Percentiles rank a stretch among this genome's conserved stretches.
Evolutionary conservation across 1,284 basidiomycete species (phyloP).

Genomic region (Ganoderma boninense): DNA sequence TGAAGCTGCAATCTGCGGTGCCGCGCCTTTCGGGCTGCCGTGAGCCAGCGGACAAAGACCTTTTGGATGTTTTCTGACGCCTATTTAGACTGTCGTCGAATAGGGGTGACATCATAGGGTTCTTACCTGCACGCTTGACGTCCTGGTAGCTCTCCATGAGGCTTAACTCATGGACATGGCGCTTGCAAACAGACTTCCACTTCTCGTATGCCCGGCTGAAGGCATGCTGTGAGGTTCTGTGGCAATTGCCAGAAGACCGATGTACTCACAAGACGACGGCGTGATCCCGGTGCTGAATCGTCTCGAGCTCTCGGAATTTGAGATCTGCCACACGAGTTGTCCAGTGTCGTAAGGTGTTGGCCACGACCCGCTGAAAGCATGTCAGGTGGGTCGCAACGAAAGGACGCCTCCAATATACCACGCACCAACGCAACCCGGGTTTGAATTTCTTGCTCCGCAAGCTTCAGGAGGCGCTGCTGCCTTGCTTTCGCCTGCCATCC

Average conservation of each 20-base stretch:
- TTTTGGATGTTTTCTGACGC: constrained; percentile 68
- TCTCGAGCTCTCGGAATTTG: constrained; percentile 74
- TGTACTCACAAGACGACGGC: constrained; percentile 55
- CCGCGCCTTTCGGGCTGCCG: constrained; percentile 61
- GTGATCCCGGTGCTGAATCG: constrained; percentile 57
- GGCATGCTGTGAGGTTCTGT: not conserved
- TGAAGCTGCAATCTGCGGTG: constrained; percentile 65
- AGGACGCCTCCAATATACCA: not conserved
- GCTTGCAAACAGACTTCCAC: constrained; percentile 69
- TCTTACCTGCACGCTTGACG: constrained; percentile 76
- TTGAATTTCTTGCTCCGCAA: constrained; percentile 51
- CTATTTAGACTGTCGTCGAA: constrained; percentile 5
- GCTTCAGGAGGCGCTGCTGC: constrained; percentile 45
- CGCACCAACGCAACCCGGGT: constrained; percentile 53
- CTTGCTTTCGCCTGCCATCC: constrained; percentile 56
- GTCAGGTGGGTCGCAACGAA: not conserved
- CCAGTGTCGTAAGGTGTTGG: constrained; percentile 62
- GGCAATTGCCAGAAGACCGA: not conserved
- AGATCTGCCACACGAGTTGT: constrained; percentile 75
- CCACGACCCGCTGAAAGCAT: constrained; percentile 59
- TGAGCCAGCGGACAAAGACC: constrained; percentile 76
- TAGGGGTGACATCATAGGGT: not conserved
- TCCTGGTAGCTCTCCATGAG: constrained; percentile 84
- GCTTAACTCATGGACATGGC: constrained; percentile 73
- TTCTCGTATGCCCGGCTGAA: constrained; percentile 57